phyloP scores from a whole-genome alignment of 257 asterid genomes.

The Nicotiana tabacum region DNA sequence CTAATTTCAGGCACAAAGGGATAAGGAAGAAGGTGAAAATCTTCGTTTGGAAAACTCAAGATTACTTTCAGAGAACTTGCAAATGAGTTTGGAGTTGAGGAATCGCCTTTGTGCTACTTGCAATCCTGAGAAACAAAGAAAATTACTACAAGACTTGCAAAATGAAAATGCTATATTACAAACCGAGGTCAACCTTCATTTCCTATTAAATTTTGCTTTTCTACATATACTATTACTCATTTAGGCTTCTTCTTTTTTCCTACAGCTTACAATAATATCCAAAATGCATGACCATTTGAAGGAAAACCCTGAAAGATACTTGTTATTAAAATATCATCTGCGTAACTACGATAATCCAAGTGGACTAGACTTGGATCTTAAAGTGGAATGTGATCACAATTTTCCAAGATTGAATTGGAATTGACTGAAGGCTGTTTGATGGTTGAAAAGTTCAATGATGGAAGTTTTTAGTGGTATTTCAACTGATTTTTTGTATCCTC shows the following conservation, averaged over 20 bases:
- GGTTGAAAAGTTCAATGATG: background rate
- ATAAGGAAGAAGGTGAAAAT: background rate
- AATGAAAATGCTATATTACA: background rate
- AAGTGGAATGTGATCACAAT: background rate
- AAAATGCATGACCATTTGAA: background rate
- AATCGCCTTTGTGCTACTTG: background rate
- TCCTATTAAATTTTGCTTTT: background rate
- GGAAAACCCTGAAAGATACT: background rate
- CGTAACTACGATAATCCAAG: background rate
- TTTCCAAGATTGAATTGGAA: background rate
- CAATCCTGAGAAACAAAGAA: background rate
- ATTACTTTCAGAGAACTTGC: background rate
- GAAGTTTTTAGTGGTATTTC: background rate
- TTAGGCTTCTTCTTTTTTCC: accelerated
- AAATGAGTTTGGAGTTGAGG: background rate
- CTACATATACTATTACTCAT: background rate
- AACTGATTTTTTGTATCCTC: background rate
- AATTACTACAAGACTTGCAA: background rate
- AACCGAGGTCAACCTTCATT: background rate
- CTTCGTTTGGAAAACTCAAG: background rate
- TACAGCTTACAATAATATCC: background rate
- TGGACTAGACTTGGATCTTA: background rate
- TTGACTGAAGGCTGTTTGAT: background rate
- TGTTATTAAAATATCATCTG: background rate
- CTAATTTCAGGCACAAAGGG: background rate